Evolutionary conservation across 768 basidiomycete genomes (phyloP).

Genomic region (Phlebiopsis gigantea): DNA sequence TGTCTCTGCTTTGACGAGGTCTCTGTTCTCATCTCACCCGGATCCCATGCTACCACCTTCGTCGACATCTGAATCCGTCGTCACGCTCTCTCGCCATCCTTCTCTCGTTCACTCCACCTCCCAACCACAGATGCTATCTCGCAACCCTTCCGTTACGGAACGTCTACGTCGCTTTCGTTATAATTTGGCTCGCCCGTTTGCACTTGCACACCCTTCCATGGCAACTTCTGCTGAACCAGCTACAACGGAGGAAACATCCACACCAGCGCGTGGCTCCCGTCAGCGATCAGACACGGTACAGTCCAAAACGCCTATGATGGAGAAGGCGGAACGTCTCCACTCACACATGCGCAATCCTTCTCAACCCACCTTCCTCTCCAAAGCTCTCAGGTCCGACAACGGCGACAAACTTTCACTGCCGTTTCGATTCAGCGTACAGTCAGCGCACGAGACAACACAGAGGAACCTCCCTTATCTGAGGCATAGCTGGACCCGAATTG

Average conservation of each 20-base stretch:
- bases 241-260: constrained; percentile 14
- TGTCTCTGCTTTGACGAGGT: constrained; percentile 42
- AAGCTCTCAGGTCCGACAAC: constrained; percentile 40
- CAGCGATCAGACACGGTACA: constrained; percentile 26
- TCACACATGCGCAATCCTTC: constrained; percentile 38
- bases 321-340: constrained; percentile 34
- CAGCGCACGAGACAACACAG: constrained; percentile 49
- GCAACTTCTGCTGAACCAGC: constrained; percentile 1
- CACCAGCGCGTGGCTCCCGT: constrained; percentile 11
- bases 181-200: constrained; percentile 52
- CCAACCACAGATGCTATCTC: constrained; percentile 33
- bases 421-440: constrained; percentile 54
- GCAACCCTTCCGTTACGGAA: constrained; percentile 42
- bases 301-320: constrained; percentile 27
- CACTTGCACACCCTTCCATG: constrained; percentile 30
- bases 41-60: constrained; percentile 17
- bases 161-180: constrained; percentile 38
- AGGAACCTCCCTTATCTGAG: constrained; percentile 83
- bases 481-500: constrained; percentile 90
- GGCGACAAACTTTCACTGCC: constrained; percentile 50
- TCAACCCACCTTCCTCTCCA: constrained; percentile 46
- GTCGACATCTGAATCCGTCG: constrained; percentile 15
- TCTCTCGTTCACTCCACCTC: constrained; percentile 20
- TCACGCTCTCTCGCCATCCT: constrained; percentile 23
- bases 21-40: constrained; percentile 28